A percentile compares a stretch with the other conserved stretches of the same genome.
These are phyloP conservation scores for Drechslera avenae DNA, from an alignment of 2,329 filamentous ascomycete genomes.

Conservation along the genomic window DNA sequence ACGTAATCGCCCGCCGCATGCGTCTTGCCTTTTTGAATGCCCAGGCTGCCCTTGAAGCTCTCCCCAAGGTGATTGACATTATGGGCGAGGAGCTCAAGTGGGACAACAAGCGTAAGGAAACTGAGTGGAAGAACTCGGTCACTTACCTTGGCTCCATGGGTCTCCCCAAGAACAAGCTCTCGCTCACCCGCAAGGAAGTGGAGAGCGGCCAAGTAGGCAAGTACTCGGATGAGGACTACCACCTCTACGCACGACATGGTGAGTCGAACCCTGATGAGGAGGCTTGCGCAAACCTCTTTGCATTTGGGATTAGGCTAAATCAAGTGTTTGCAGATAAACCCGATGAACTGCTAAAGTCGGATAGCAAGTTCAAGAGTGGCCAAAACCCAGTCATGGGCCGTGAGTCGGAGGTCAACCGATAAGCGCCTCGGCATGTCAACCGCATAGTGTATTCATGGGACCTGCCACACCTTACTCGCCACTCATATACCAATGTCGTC, in stretches of 20 bases:
- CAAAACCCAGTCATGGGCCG: constrained; percentile 53
- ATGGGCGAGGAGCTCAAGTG: constrained; percentile 86
- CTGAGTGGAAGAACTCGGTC: constrained; percentile 78
- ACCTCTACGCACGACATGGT: constrained; percentile 57
- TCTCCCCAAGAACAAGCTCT: constrained; percentile 61
- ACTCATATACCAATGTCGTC: constrained; percentile 5
- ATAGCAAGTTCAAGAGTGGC: constrained; percentile 52
- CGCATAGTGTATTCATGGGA: not conserved
- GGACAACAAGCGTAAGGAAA: constrained; percentile 72
- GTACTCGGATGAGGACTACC: constrained; percentile 56
- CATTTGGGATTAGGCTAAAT: constrained; percentile 32
- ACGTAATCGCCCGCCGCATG: constrained; percentile 84
- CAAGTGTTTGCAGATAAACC: constrained; percentile 54
- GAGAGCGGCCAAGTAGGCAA: constrained; percentile 56
- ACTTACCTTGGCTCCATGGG: constrained; percentile 67
- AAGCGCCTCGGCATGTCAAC: constrained; percentile 19
- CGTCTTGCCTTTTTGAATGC: constrained; percentile 89
- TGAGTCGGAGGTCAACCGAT: constrained; percentile 58
- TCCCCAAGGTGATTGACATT: constrained; percentile 84
- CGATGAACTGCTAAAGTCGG: constrained; percentile 58
- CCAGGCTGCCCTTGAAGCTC: constrained; percentile 83
- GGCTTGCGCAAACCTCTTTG: constrained; percentile 28
- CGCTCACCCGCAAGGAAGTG: constrained; percentile 62
- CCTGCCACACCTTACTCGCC: not conserved
- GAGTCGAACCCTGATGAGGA: constrained; percentile 33